Evolutionary conservation across 1,284 basidiomycete genomes (phyloP).

Genomic region (Lentinus polychrous): DNA sequence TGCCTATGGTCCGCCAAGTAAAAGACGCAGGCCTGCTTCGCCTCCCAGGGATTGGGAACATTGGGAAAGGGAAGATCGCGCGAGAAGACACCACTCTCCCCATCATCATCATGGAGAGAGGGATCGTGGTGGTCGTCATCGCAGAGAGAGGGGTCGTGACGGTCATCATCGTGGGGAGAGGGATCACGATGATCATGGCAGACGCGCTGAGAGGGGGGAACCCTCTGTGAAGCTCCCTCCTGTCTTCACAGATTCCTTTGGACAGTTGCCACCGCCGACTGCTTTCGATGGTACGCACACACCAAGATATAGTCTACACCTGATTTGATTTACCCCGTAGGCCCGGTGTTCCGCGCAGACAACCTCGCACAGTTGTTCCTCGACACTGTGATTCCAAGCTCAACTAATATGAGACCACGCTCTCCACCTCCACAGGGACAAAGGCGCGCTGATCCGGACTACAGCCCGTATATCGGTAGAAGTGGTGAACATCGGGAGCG

Average conservation of each 20-base stretch:
- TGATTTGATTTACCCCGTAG: constrained; percentile 32
- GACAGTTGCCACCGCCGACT: constrained; percentile 61
- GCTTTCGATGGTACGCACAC: constrained; percentile 73
- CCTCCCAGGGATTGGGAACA: too few species aligned
- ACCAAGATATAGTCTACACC: constrained; percentile 5
- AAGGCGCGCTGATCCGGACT: constrained; percentile 39
- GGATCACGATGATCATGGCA: constrained; percentile 33
- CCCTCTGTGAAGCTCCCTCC: constrained; percentile 54
- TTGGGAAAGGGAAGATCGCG: constrained; percentile 38
- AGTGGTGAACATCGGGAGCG: constrained; percentile 26
- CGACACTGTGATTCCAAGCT: constrained; percentile 69
- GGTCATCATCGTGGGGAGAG: too few species aligned
- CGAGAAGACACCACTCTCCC: constrained; percentile 40
- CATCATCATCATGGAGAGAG: constrained; percentile 45
- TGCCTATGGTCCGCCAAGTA: constrained; percentile 40
- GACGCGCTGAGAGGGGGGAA: constrained; percentile 44
- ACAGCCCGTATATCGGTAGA: constrained; percentile 37
- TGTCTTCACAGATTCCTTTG: constrained; percentile 75
- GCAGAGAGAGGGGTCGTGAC: too few species aligned
- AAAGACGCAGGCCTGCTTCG: constrained; percentile 47
- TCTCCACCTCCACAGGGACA: constrained; percentile 42
- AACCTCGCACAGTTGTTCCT: constrained; percentile 78
- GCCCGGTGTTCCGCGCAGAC: constrained; percentile 81
- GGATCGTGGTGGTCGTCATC: too few species aligned
- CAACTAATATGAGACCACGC: constrained; percentile 30